Conservation (phyloP, 805 yeast species). For the Nakazawaea anatomiae region DNA sequence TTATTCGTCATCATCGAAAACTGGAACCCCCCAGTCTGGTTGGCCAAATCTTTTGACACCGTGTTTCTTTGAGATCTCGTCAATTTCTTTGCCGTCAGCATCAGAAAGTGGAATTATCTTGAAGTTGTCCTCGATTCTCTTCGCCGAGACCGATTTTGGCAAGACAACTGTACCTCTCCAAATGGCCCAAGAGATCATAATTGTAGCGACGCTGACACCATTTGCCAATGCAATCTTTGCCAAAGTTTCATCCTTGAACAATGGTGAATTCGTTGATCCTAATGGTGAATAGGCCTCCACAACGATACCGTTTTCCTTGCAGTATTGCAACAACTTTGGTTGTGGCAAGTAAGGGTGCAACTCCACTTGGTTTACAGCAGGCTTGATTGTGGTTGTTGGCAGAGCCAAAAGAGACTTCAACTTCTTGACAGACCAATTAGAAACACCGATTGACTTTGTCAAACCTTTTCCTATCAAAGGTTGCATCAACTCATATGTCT, state of each 20-base stretch:
- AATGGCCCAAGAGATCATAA: conserved; percentile 53
- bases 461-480: conserved; percentile 46
- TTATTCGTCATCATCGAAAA: conserved; percentile 21
- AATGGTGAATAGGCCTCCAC: conserved; percentile 79
- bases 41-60: conserved; percentile 28
- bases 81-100: conserved; percentile 29
- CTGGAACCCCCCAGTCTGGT: conserved; percentile 32
- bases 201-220: conserved; percentile 40
- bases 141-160: conserved; percentile 28
- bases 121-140: conserved; percentile 30
- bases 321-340: conserved; percentile 47
- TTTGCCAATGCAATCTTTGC: conserved; percentile 39
- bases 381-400: conserved; percentile 46
- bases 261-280: conserved; percentile 55
- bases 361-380: conserved; percentile 75
- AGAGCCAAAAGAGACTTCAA: conserved; percentile 43
- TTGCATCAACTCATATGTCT: conserved; percentile 67
- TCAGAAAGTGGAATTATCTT: conserved; percentile 25
- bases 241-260: conserved; percentile 39
- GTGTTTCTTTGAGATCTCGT: conserved; percentile 19
- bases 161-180: conserved; percentile 41
- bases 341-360: conserved; percentile 71
- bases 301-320: conserved; percentile 45
- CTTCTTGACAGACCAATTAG: conserved; percentile 60
- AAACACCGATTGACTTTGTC: conserved; percentile 69